Base-by-base conservation (phyloP, 2,329 filamentous ascomycete genomes). In the Fusarium pseudograminearum region DNA sequence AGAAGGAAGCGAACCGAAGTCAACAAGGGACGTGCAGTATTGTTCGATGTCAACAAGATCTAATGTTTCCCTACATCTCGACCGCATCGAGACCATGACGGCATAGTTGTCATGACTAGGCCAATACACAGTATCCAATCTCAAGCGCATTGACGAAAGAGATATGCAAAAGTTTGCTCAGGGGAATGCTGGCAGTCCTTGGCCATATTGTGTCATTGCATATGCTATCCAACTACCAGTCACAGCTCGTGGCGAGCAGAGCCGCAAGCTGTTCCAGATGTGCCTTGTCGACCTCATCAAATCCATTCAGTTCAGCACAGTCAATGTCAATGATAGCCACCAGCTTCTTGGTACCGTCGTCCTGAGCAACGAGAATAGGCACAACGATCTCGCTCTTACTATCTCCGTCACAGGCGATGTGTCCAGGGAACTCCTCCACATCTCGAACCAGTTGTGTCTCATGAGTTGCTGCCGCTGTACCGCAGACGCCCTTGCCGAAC, bases 301-400 rank as follows among this genome's bases (percentile, higher is more conserved):
- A 94, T 0, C 92, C 91, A 16, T 85, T 79, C 54, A 86, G 70
- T 36, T 85, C 87, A 2, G 89, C 87, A 76, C 93, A 95, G 78
- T 96, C 93, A 26, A 95, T 83, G 74, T 96, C 93, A 63, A 96
- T 93, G 68, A 95, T 92, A 4, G 89, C 92, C 24, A 92, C 89
- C 8, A 91, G 80, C 81, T 86, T 82, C 45, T 72, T 69, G 26
- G 75, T 61, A 52, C 73, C 72, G 26, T 75, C 78, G 44, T 75
- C 73, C 53, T 72, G 69, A 22, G 74, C 70, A 18, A 75, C 75
- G 7, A 91, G 69, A 65, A 95, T 86, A 3, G 93, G 93, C 50
- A 95, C 92, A 20, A 96, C 93, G 76, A 96, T 90, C 82, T 96
- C 93, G 76, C 92, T 94, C 80, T 83, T 87, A 74, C 88, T 93